Conservation (phyloP, 208 protist species). For the Wallacemonas sp. region DNA sequence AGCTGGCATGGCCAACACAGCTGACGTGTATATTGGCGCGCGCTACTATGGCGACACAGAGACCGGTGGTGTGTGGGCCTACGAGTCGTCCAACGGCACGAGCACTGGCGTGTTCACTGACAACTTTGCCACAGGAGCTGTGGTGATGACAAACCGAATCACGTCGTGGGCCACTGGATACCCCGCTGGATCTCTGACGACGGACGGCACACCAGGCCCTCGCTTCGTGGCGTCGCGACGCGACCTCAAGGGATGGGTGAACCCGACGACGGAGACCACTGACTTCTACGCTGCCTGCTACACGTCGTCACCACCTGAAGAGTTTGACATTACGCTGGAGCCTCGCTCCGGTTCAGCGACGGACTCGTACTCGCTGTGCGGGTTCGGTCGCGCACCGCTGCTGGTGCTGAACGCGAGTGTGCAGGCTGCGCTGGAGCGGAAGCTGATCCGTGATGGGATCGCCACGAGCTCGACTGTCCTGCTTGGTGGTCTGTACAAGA, state of each 20-base stretch:
- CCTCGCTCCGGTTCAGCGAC: background rate
- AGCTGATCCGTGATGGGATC: slow-evolving; percentile 9
- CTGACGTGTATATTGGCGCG: slow-evolving; percentile 10
- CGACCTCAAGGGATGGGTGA: slow-evolving; percentile 2
- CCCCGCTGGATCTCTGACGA: background rate
- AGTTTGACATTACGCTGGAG: background rate
- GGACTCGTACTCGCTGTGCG: slow-evolving; percentile 3
- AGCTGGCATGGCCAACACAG: background rate
- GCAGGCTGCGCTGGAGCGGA: slow-evolving; percentile 3
- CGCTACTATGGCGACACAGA: slow-evolving; percentile 2
- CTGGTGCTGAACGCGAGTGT: slow-evolving; percentile 1
- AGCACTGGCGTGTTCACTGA: background rate
- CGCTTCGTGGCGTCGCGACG: background rate
- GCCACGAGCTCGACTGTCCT: background rate
- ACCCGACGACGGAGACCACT: background rate
- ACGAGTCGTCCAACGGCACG: background rate
- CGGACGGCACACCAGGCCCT: background rate
- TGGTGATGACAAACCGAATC: background rate
- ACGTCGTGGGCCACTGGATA: background rate
- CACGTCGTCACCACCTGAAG: background rate
- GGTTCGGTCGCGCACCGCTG: background rate
- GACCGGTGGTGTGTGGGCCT: background rate
- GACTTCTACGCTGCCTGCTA: slow-evolving; percentile 11
- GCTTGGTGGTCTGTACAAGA: slow-evolving; percentile 8
- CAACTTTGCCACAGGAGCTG: background rate